Evolutionary conservation across 1,284 basidiomycete species (phyloP), one percentile per base, ranked within the genome.

Genomic region (Ceratobasidium papillatum): DNA sequence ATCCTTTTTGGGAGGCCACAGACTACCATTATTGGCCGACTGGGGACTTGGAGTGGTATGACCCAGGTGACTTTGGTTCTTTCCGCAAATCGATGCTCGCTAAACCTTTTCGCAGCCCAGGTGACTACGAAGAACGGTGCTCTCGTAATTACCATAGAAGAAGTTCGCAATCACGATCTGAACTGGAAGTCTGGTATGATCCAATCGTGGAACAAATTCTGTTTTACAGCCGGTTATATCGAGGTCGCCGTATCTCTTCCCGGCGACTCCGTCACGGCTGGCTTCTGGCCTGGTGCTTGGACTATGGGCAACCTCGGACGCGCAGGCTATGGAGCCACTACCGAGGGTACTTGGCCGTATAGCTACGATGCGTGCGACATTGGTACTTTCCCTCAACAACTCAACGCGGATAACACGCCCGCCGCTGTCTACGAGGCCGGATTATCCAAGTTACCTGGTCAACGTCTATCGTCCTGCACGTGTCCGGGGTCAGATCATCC

Each of bases 141-240:
- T 75, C 84, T 97, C 17, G 88, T 91, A 3, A 90, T 97, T 77
- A 94, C 93, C 12, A 86, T 85, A 34, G 79, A 80, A 68, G 78
- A 83, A 59, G 83, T 86, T 73, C 81, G 81, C 22, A 89, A 84
- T 63, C 90, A 96, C 78, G 86, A 91, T 76, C 82, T 96, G 61
- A 91, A 94, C 80, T 95, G 93, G 80, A 34, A 27, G 58, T 65
- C 77, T 89, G 91, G 90, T 38, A 93, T 94, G 92, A 76, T 94
- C 34, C 87, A 88, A 75, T 85, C 88, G 4, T 97, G 95, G 95
- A 97, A 96, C 83, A 94, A 95, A 81, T 83, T 98, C 76, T 98
- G 96, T 83, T 98, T 97, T 82, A 97, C 92, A 2, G 94, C 94
- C 0, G 96, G 95, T 0, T 95, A 95, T 80, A 86, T 98, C 74